These are phyloP conservation scores for Fraxinus anomala DNA, from an alignment of 257 asterid genomes.

Conservation along the genomic window DNA sequence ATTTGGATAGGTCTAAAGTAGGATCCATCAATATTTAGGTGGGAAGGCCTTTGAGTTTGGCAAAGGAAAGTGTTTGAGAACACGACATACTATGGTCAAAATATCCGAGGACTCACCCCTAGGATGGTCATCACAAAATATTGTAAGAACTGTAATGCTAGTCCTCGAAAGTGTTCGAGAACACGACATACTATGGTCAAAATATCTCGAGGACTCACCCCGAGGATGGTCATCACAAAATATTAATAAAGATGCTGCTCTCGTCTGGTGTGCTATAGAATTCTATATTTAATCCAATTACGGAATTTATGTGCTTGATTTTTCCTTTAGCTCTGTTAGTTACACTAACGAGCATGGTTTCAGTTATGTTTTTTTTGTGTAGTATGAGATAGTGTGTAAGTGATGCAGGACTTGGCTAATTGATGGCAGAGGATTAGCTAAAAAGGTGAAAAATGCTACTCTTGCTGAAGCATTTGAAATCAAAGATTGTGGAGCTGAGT, in stretches of 20 bases:
- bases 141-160: no score
- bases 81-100: no score
- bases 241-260: neutral
- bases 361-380: neutral
- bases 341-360: neutral
- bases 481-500: constrained; percentile 71
- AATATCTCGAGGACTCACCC: no score
- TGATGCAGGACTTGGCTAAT: constrained; percentile 71
- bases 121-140: no score
- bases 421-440: constrained; percentile 66
- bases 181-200: no score
- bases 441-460: constrained; percentile 69
- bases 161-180: no score
- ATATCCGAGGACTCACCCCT: no score
- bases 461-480: constrained; percentile 48
- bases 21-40: no score
- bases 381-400: neutral
- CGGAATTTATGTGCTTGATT: neutral
- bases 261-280: neutral
- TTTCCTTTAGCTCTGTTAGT: neutral
- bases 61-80: no score
- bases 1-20: no score
- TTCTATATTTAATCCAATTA: neutral
- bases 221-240: no score
- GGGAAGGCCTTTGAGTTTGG: no score